Base-by-base conservation (phyloP, 2,329 filamentous ascomycete genomes). In the Coniella lustricola region DNA sequence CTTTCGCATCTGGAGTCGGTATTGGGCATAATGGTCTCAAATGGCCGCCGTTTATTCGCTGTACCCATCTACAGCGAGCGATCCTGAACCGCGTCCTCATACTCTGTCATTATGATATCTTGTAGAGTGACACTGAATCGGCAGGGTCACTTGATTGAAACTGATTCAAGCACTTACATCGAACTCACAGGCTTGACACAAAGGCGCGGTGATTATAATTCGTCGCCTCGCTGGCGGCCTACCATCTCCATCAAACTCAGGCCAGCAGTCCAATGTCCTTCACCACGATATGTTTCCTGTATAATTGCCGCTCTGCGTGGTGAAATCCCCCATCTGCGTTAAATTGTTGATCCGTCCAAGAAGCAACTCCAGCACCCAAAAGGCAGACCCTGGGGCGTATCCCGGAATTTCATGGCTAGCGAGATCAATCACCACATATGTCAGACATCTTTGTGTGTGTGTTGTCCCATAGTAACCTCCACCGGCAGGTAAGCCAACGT, bases 1-100 rank as follows among this genome's bases (percentile, higher is more conserved):
- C 55, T 82, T 81, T 60, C 69, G 70, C 32, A 67, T 87, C 38
- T 96, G 90, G 90, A 76, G 72, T 4, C 79, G 77, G 57, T 90
- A 88, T 60, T 96, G 89, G 89, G 70, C 80, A 43, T 90, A 59
- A 68, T 32, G n/a, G n/a, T n/a, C n/a, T n/a, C 29, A 14, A 25
- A 5, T 3, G 17, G 14, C 22, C 17, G 13, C n/a, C 3, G 4
- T 12, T 31, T 16, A 3, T 5, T 14, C 20, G 7, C 22, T 41
- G 7, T 29, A 10, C 25, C 25, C 10, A 16, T 16, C 14, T 1
- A 17, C 9, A 18, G 34, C 34, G 8, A 16, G n/a, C 16, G 34
- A 9, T 8, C n/a, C 5, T 5, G 5, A 29, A 29, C 5, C 5
- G 25, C 25, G 10, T 29, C 25, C n/a, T 29, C 10, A 29, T 10